A percentile compares a stretch with the other conserved stretches of the same genome.
These are phyloP conservation scores for Panicum hallii DNA, from an alignment of 202 grass and related monocot species.

Conservation along the genomic window DNA sequence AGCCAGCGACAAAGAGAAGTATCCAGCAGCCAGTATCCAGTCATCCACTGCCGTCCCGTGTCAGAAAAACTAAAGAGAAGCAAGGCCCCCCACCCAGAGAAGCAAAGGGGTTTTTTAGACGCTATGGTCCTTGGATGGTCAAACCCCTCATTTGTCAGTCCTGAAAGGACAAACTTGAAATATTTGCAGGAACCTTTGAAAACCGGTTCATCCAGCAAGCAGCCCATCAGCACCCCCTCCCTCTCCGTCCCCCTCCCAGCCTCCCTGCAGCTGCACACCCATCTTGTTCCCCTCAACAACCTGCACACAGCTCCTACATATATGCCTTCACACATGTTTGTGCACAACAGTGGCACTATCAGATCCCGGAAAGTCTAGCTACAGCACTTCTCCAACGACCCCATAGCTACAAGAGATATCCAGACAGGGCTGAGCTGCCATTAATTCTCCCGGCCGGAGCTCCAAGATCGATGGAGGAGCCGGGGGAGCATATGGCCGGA, in stretches of 20 bases:
- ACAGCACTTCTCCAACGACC: constrained; percentile 42
- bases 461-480: constrained; percentile 37
- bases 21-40: neutral
- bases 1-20: neutral
- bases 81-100: too few relatives aligned
- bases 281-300: constrained; percentile 30
- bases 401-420: constrained; percentile 7
- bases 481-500: neutral
- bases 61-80: neutral
- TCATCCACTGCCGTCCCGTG: constrained; percentile 20
- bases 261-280: constrained; percentile 17
- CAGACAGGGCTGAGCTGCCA: neutral
- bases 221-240: constrained; percentile 4
- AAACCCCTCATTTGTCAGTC: neutral
- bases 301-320: constrained; percentile 25
- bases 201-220: neutral
- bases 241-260: constrained; percentile 37
- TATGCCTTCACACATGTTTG: constrained; percentile 25
- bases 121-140: neutral
- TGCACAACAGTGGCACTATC: constrained; percentile 42
- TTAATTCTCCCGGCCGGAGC: constrained; percentile 12
- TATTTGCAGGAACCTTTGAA: constrained; percentile 19
- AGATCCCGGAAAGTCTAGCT: constrained; percentile 14
- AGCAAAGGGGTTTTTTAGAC: neutral
- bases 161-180: constrained; percentile 46